A percentile compares a stretch with the other conserved stretches of the same genome.
These are phyloP conservation scores for Papiliotrema fonsecae DNA, from an alignment of 1,284 basidiomycete species.

Conservation along the genomic window DNA sequence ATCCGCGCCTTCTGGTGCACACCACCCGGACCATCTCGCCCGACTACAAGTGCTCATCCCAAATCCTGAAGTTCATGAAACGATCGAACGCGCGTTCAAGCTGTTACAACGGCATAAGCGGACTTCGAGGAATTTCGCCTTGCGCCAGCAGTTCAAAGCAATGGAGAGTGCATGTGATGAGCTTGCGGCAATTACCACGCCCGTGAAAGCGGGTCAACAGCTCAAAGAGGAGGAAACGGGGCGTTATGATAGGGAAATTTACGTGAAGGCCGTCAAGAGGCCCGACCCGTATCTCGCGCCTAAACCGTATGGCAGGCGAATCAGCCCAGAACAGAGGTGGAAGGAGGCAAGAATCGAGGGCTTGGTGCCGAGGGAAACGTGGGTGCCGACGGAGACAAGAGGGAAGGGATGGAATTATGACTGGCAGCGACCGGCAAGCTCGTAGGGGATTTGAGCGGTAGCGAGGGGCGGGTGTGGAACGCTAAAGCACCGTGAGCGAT, in stretches of 20 bases:
- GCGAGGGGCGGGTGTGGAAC: neutral
- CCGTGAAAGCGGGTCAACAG: neutral
- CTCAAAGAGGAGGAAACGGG: conserved; percentile 14
- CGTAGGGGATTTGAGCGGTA: conserved; percentile 7
- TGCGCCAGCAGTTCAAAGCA: conserved; percentile 66
- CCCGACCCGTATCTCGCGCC: conserved; percentile 49
- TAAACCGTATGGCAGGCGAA: conserved; percentile 61
- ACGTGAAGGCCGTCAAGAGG: conserved; percentile 66
- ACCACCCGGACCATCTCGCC: conserved; percentile 67
- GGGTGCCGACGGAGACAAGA: conserved; percentile 46
- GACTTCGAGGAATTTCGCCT: conserved; percentile 61
- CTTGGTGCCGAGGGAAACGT: conserved; percentile 61
- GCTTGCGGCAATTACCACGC: conserved; percentile 54
- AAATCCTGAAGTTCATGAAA: conserved; percentile 82
- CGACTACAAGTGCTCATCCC: conserved; percentile 71
- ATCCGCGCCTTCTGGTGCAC: conserved; percentile 67
- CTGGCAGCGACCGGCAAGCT: conserved; percentile 35
- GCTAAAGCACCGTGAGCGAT: neutral
- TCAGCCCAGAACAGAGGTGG: conserved; percentile 59
- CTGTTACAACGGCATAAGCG: conserved; percentile 72
- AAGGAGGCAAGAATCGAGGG: conserved; percentile 73
- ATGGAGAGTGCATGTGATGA: conserved; percentile 78
- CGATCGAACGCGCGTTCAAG: conserved; percentile 86
- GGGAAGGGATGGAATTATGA: conserved; percentile 45
- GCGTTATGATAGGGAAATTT: conserved; percentile 50